phyloP scores from a whole-genome alignment of 192 early-diverging fungal genomes.

The Podila epicladia region DNA sequence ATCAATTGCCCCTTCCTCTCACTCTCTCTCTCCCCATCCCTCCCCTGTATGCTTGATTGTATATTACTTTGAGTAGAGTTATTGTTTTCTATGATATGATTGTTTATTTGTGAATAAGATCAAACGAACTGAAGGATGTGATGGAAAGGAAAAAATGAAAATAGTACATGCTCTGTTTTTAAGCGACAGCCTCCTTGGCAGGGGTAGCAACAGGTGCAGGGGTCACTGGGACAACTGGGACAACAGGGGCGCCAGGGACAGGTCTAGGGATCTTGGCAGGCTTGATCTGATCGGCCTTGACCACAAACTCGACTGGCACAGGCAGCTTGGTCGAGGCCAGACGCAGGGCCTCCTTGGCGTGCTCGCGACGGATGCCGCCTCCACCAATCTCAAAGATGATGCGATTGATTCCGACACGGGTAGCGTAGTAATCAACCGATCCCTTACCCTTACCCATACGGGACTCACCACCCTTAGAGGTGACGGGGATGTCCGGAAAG shows the following conservation, averaged over 20 bases:
- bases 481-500: constrained; percentile 94
- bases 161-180: background rate
- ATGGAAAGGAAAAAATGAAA: background rate
- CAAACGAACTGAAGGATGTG: no score
- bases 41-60: no score
- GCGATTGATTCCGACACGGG: constrained; percentile 86
- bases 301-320: constrained; percentile 75
- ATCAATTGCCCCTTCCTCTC: no score
- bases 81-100: no score
- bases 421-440: constrained; percentile 91
- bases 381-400: constrained; percentile 90
- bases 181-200: background rate
- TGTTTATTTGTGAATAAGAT: no score
- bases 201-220: constrained; percentile 1
- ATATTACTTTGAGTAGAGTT: no score
- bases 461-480: constrained; percentile 88
- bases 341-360: constrained; percentile 80
- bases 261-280: constrained; percentile 39
- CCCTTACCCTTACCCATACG: constrained; percentile 99
- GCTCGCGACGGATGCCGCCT: constrained; percentile 81
- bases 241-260: constrained; percentile 19
- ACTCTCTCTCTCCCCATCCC: no score
- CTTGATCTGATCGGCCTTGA: constrained; percentile 54
- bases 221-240: constrained; percentile 2
- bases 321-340: constrained; percentile 72